phyloP scores from a whole-genome alignment of 352 stramenopile genomes.

The Elongisporangium senticosum region DNA sequence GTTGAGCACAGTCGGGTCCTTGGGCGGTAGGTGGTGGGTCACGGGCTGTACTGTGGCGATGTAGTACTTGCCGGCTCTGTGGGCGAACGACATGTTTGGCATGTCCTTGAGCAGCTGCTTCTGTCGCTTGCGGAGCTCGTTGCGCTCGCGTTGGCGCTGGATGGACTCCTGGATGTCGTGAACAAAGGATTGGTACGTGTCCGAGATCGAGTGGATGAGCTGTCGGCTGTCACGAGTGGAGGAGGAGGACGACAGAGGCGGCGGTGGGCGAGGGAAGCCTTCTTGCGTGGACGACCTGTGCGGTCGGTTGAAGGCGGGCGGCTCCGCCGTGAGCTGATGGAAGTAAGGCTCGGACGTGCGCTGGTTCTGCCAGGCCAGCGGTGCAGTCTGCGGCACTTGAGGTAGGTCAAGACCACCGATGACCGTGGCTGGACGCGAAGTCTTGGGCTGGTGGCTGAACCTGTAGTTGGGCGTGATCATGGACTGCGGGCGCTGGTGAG shows the following conservation, averaged over 20 bases:
- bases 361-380: neutral
- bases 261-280: neutral
- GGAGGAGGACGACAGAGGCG: neutral
- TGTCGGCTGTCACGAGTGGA: neutral
- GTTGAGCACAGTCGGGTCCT: neutral
- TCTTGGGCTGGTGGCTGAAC: neutral
- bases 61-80: conserved; percentile 51
- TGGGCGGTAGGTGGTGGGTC: conserved; percentile 15
- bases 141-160: conserved; percentile 38
- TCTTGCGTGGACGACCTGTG: neutral
- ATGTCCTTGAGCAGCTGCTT: conserved; percentile 58
- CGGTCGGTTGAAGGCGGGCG: neutral
- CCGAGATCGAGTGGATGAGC: conserved; percentile 34
- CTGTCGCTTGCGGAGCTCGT: conserved; percentile 38
- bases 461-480: conserved; percentile 1
- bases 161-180: conserved; percentile 33
- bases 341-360: neutral
- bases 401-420: neutral
- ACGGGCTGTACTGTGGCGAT: conserved; percentile 42
- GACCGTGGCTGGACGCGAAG: neutral
- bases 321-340: neutral
- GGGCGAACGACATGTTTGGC: conserved; percentile 74
- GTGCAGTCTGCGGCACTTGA: neutral
- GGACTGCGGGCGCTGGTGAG: conserved; percentile 19
- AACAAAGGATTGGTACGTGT: conserved; percentile 35